phyloP scores from a whole-genome alignment of 495 filamentous ascomycete genomes.

The Tetracladium marchalianum region DNA sequence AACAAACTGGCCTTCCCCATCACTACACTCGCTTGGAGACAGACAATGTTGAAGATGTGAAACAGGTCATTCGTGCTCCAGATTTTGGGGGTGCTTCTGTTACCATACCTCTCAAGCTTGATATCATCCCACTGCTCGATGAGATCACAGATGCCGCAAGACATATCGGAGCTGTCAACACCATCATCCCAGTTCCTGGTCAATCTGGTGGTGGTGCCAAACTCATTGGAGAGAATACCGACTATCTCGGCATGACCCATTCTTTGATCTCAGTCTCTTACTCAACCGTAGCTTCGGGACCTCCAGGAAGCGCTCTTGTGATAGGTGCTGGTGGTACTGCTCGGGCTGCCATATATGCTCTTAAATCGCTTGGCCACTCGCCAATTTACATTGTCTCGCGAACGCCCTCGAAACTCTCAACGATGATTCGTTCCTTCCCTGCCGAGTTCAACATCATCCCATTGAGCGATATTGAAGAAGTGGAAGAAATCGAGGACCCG shows the following conservation, averaged over 20 bases:
- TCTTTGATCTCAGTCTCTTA: slow-evolving; percentile 51
- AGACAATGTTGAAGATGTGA: slow-evolving; percentile 50
- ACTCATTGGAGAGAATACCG: slow-evolving; percentile 83
- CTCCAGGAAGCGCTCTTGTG: slow-evolving; percentile 50
- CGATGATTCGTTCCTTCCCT: slow-evolving; percentile 65
- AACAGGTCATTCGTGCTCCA: slow-evolving; percentile 54
- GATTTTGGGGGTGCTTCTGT: slow-evolving; percentile 90
- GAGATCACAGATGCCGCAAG: slow-evolving; percentile 66
- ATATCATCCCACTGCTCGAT: slow-evolving; percentile 76
- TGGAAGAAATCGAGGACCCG: slow-evolving; percentile 32
- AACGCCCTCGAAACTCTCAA: slow-evolving; percentile 51
- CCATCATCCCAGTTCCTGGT: slow-evolving; percentile 52
- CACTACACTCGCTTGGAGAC: slow-evolving; percentile 77
- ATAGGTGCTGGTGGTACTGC: slow-evolving; percentile 89
- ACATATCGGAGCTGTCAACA: slow-evolving; percentile 91
- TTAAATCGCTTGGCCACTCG: slow-evolving; percentile 71
- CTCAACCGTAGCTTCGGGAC: slow-evolving; percentile 5
- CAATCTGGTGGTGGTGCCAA: slow-evolving; percentile 28
- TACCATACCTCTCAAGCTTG: slow-evolving; percentile 90
- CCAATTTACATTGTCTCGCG: slow-evolving; percentile 86
- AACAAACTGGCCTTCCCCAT: slow-evolving; percentile 73
- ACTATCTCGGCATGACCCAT: slow-evolving; percentile 87
- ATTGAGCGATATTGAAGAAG: slow-evolving; percentile 42
- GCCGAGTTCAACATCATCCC: slow-evolving; percentile 61
- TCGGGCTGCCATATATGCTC: slow-evolving; percentile 80